phyloP scores from a whole-genome alignment of 257 asterid genomes.

The Linderniella brevidens region DNA sequence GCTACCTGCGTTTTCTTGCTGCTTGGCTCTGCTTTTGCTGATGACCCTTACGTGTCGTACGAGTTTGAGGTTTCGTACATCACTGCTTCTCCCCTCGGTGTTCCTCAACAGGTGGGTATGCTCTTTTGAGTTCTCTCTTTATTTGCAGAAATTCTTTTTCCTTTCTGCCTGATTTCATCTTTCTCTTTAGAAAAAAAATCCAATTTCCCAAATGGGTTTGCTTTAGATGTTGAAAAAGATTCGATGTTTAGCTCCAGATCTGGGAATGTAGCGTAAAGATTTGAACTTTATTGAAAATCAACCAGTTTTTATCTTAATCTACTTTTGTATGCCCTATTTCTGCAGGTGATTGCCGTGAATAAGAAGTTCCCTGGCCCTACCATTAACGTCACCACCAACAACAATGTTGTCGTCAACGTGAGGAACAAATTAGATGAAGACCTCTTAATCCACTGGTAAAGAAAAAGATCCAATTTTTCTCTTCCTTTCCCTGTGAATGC shows the following conservation, averaged over 20 bases:
- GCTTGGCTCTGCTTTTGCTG: conserved; percentile 28
- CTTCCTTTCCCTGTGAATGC: too few relatives aligned
- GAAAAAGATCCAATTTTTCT: background rate
- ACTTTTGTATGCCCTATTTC: too few relatives aligned
- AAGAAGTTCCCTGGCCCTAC: conserved; percentile 75
- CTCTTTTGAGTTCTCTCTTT: too few relatives aligned
- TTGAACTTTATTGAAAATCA: conserved; percentile 24
- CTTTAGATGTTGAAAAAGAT: background rate
- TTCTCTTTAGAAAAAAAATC: background rate
- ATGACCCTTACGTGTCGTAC: conserved; percentile 50
- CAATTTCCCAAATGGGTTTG: background rate
- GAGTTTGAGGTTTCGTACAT: conserved; percentile 58
- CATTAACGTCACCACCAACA: conserved; percentile 79
- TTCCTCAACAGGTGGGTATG: conserved; percentile 96
- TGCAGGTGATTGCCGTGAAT: conserved; percentile 81
- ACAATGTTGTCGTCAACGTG: conserved; percentile 74
- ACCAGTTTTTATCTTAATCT: conserved; percentile 29
- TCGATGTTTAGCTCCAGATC: too few relatives aligned
- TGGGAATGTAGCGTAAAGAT: too few relatives aligned
- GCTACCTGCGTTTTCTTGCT: conserved; percentile 8
- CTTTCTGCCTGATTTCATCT: background rate
- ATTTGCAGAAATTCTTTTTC: background rate
- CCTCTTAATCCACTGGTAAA: conserved; percentile 72
- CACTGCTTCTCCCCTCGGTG: conserved; percentile 79
- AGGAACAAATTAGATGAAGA: conserved; percentile 69